A percentile compares a stretch with the other conserved stretches of the same genome.
phyloP scores from a whole-genome alignment of 805 yeast species.

The Pichia kluyveri region DNA sequence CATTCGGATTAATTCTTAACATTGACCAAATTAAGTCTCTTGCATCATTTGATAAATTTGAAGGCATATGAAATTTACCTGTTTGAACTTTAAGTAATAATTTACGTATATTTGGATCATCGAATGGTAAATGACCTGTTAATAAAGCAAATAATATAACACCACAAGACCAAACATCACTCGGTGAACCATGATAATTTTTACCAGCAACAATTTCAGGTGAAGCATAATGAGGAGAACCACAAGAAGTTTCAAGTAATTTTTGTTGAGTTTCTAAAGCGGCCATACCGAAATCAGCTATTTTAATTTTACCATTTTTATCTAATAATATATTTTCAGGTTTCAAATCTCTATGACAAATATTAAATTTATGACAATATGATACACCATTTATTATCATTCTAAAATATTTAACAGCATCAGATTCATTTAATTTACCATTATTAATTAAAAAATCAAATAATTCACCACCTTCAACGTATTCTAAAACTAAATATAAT shows the following conservation, averaged over 20 bases:
- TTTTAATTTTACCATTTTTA: constrained; percentile 54
- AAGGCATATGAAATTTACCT: constrained; percentile 68
- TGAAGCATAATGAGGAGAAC: constrained; percentile 84
- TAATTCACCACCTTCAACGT: constrained; percentile 83
- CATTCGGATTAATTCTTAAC: constrained; percentile 61
- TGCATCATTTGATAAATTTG: constrained; percentile 53
- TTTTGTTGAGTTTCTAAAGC: constrained; percentile 67
- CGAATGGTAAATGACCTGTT: constrained; percentile 78
- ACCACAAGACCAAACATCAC: constrained; percentile 88
- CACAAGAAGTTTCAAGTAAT: constrained; percentile 72
- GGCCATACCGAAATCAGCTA: constrained; percentile 89
- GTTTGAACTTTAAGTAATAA: constrained; percentile 66
- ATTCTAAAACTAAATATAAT: constrained; percentile 67
- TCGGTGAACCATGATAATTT: constrained; percentile 74
- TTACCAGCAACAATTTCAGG: constrained; percentile 78
- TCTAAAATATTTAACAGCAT: constrained; percentile 67
- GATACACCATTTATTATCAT: constrained; percentile 74
- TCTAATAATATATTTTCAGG: constrained; percentile 73
- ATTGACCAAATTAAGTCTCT: constrained; percentile 55
- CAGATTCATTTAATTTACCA: constrained; percentile 64
- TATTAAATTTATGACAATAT: constrained; percentile 73
- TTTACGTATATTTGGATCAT: constrained; percentile 70
- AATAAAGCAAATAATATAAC: constrained; percentile 69
- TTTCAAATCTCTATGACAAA: constrained; percentile 74
- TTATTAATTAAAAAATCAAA: constrained; percentile 65